These are phyloP conservation scores for Apiotrichum gamsii DNA, from an alignment of 1,284 basidiomycete species.

Conservation along the genomic window DNA sequence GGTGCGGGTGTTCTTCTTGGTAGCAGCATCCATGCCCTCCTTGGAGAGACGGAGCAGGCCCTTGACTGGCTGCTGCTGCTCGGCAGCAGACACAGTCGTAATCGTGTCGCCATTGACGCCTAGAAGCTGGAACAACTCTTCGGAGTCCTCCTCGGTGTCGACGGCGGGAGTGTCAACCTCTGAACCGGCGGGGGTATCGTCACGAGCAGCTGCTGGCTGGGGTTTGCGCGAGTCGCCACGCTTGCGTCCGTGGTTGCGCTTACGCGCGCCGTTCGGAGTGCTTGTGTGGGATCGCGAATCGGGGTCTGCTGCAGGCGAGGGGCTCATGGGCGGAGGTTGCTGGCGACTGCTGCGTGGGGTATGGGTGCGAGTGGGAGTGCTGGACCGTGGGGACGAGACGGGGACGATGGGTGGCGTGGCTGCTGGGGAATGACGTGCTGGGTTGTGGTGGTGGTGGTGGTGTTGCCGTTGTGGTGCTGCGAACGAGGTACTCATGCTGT, in stretches of 20 bases:
- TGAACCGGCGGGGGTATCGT: conserved; percentile 1
- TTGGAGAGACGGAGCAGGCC: conserved; percentile 12
- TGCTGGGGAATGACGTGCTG: background rate
- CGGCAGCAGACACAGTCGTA: background rate
- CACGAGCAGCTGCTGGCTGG: background rate
- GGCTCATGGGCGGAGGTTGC: background rate
- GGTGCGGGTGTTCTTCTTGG: background rate
- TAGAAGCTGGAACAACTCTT: conserved; percentile 32
- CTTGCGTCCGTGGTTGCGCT: conserved; percentile 5
- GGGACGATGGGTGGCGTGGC: background rate
- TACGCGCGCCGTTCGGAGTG: background rate
- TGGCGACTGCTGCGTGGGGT: background rate
- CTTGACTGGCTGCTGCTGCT: background rate
- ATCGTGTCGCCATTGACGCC: conserved; percentile 17
- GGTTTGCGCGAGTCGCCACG: conserved; percentile 9
- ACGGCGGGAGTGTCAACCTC: conserved; percentile 7
- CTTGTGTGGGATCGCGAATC: background rate
- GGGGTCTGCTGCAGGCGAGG: background rate
- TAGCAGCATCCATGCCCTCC: conserved; percentile 9
- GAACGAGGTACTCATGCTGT: background rate
- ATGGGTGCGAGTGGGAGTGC: conserved; percentile 5
- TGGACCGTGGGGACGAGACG: background rate
- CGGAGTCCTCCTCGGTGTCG: conserved; percentile 22
- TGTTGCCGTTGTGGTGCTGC: background rate
- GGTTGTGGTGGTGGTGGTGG: background rate